Evolutionary conservation across 75 land plant genomes (phyloP), one percentile per base, ranked within the genome.

Genomic region (Sequoia sempervirens): DNA sequence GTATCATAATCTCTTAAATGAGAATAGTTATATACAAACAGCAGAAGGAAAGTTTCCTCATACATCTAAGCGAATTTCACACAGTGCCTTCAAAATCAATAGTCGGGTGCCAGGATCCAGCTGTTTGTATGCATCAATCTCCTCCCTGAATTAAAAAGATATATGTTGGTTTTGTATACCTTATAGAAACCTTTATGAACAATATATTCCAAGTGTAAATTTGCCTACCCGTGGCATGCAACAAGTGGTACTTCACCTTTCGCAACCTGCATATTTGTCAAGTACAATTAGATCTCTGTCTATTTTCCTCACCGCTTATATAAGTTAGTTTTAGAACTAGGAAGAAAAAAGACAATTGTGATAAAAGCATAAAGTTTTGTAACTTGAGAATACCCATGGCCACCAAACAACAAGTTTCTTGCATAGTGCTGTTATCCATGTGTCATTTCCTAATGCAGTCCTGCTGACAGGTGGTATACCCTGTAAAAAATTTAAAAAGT

Each of bases 21-120:
- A 70, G 11, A 70, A 70, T 32, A 70, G 37, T 70, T 70, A 32
- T 70, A 70, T 32, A 32, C 36, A 70, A 32, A 3, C 32, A 30
- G 4, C 36, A 70, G 73, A 70, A 32, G 36, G 73, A 70, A 7
- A 32, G 73, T 70, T 70, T 32, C 73, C 36, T 26, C 86, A 43
- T 91, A 95, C 97, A 53, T 94, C 93, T 75, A 88, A 85, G 84
- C 99, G 94, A 76, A 93, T 82, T 90, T 97, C 99, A 88, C 98
- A 96, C 12, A 97, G 89, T 26, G 98, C 99, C 86, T 91, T 94
- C 80, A 97, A 85, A 43, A 97, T 90, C 70, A 90, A 43, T 54
- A 96, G 84, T 28, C 98, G 94, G 43, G 58, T 83, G 69, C 82
- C 85, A 58, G 96, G 92, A 89, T 91, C 91, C 85, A 97, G 88